Conservation (phyloP, 805 yeast species). For the Hanseniaspora nectarophila region DNA sequence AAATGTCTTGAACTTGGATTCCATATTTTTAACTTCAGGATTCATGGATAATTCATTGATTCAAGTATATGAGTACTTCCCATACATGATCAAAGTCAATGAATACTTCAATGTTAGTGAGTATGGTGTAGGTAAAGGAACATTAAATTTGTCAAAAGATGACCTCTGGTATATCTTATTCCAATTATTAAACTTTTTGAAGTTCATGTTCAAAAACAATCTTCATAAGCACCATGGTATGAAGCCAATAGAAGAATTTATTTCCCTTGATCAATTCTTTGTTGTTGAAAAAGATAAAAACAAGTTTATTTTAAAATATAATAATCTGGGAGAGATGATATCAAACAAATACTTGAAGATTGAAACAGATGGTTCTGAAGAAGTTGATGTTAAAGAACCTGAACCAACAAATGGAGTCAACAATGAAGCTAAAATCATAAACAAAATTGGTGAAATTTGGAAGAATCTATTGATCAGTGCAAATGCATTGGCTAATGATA, state of each 20-base stretch:
- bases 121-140: slow-evolving; percentile 16
- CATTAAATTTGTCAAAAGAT: slow-evolving; percentile 15
- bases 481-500: slow-evolving; percentile 1
- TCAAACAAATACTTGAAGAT: slow-evolving; percentile 7
- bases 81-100: slow-evolving; percentile 55
- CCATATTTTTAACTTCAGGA: slow-evolving; percentile 75
- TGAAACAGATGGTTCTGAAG: slow-evolving; percentile 1
- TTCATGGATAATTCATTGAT: slow-evolving; percentile 72
- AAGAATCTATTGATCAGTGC: slow-evolving; percentile 2
- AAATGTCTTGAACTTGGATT: slow-evolving; percentile 55
- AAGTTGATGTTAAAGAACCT: not conserved
- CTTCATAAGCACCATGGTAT: slow-evolving; percentile 5
- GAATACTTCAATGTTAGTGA: slow-evolving; percentile 48
- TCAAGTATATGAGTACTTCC: slow-evolving; percentile 74
- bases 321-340: slow-evolving; percentile 1
- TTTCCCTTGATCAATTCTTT: slow-evolving; percentile 58
- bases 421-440: slow-evolving; percentile 1
- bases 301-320: slow-evolving; percentile 4
- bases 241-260: slow-evolving; percentile 36
- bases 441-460: slow-evolving; percentile 11
- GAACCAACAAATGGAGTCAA: not conserved
- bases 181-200: slow-evolving; percentile 51
- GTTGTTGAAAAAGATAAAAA: slow-evolving; percentile 42
- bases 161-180: slow-evolving; percentile 45
- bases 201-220: slow-evolving; percentile 4